Conservation (phyloP, 495 filamentous ascomycete species). For the Parachaetomium inaequale region DNA sequence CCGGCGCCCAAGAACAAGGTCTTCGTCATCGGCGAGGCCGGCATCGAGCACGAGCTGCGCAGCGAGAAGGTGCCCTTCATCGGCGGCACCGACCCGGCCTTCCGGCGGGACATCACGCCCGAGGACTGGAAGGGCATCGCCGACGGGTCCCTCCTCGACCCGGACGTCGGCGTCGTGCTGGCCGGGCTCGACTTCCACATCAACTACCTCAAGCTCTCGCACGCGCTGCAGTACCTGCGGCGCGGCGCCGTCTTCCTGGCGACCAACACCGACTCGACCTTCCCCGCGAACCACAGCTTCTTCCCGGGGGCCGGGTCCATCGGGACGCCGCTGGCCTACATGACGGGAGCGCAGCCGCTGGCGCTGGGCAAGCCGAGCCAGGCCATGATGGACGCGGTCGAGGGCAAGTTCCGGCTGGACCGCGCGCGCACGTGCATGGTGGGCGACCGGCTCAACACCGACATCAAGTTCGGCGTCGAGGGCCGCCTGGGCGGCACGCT, state of each 20-base stretch:
- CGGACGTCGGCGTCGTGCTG: slow-evolving; percentile 84
- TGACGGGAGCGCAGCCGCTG: slow-evolving; percentile 64
- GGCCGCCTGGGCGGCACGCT: slow-evolving; percentile 88
- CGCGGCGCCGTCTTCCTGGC: slow-evolving; percentile 86
- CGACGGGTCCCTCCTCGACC: slow-evolving; percentile 71
- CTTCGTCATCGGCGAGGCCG: slow-evolving; percentile 85
- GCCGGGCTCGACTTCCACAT: slow-evolving; percentile 87
- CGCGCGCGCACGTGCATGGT: slow-evolving; percentile 89
- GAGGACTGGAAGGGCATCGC: slow-evolving; percentile 76
- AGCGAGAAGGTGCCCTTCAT: slow-evolving; percentile 74
- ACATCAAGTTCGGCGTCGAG: slow-evolving; percentile 93
- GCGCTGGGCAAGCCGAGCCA: slow-evolving; percentile 91
- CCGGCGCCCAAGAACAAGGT: slow-evolving; percentile 80
- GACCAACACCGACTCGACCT: slow-evolving; percentile 85
- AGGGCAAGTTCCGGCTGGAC: slow-evolving; percentile 90
- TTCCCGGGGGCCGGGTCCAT: slow-evolving; percentile 91
- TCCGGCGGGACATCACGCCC: slow-evolving; percentile 69
- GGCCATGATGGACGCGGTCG: slow-evolving; percentile 98
- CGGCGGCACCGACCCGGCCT: slow-evolving; percentile 81
- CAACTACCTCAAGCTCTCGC: slow-evolving; percentile 86
- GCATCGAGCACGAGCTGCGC: slow-evolving; percentile 83
- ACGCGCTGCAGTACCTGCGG: slow-evolving; percentile 79
- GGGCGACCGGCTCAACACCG: slow-evolving; percentile 88
- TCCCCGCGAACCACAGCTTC: slow-evolving; percentile 72
- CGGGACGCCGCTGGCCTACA: slow-evolving; percentile 72